Percentiles rank a stretch among this genome's conserved stretches.
These are phyloP conservation scores for Rhipidocladum racemiflorum DNA, from an alignment of 176 grass and related monocot genomes.

Conservation along the genomic window DNA sequence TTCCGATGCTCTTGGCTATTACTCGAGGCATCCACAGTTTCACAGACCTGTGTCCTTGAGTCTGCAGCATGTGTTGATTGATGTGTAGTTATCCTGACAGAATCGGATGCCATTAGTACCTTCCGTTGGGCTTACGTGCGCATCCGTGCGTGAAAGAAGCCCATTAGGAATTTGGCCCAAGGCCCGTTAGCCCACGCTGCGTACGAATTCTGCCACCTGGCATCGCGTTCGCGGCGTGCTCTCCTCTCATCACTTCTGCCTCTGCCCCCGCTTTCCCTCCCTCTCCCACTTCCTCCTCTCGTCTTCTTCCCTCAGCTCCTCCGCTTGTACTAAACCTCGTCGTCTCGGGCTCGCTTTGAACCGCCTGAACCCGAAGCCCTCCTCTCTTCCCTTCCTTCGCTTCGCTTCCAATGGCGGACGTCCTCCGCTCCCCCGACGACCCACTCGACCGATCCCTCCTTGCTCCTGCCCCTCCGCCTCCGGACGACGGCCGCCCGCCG, in stretches of 20 bases:
- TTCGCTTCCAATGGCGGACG: constrained; percentile 23
- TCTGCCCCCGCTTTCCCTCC: background rate
- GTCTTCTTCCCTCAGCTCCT: background rate
- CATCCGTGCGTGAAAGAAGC: background rate
- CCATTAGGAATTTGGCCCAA: background rate
- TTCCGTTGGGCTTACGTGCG: no score
- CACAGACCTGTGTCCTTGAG: background rate
- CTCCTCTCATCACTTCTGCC: background rate
- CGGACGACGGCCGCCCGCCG: constrained; percentile 24
- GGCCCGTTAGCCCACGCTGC: no score
- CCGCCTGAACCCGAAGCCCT: background rate
- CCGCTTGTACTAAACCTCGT: background rate
- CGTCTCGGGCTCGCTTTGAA: no score
- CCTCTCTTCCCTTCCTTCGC: background rate
- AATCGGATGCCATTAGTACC: background rate
- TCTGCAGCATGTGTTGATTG: background rate
- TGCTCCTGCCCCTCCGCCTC: background rate
- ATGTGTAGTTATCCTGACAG: background rate
- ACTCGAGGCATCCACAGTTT: background rate
- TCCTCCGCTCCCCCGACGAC: background rate
- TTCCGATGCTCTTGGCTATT: background rate
- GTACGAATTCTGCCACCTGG: background rate
- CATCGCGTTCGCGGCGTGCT: background rate
- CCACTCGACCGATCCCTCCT: background rate
- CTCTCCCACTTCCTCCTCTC: background rate